These are phyloP conservation scores for Triticum dicoccoides DNA, from an alignment of 176 grass and related monocot genomes.

Conservation along the genomic window DNA sequence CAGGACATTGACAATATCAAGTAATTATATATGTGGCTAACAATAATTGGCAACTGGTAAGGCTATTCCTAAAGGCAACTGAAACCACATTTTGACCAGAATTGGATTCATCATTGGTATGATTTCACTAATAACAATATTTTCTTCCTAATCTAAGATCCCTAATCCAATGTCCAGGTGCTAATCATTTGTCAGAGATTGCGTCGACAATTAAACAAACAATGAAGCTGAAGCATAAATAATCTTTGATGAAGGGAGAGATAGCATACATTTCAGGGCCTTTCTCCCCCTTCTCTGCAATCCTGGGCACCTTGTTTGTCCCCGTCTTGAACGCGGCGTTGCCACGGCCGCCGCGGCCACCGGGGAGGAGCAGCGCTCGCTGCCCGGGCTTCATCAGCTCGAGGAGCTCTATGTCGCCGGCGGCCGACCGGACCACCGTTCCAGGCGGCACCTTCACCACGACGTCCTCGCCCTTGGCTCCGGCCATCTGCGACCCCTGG, in stretches of 20 bases:
- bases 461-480: constrained; percentile 83
- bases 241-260: neutral
- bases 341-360: constrained; percentile 82
- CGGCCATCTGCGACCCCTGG: constrained; percentile 75
- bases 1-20: neutral
- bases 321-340: constrained; percentile 89
- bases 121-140: neutral
- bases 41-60: neutral
- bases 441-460: constrained; percentile 87
- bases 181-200: neutral
- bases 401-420: constrained; percentile 55
- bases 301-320: constrained; percentile 77
- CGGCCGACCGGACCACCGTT: constrained; percentile 63
- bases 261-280: constrained; percentile 84
- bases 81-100: neutral
- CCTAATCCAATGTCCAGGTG: neutral
- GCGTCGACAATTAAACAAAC: neutral
- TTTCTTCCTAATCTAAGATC: neutral
- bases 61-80: neutral
- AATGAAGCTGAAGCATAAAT: neutral
- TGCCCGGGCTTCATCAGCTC: constrained; percentile 76
- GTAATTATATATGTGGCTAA: neutral
- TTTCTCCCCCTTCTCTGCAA: constrained; percentile 93
- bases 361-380: constrained; percentile 67
- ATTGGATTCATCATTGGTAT: neutral